These are phyloP conservation scores for Beta corolliflora DNA, from an alignment of 179 eudicot genomes.

Conservation along the genomic window DNA sequence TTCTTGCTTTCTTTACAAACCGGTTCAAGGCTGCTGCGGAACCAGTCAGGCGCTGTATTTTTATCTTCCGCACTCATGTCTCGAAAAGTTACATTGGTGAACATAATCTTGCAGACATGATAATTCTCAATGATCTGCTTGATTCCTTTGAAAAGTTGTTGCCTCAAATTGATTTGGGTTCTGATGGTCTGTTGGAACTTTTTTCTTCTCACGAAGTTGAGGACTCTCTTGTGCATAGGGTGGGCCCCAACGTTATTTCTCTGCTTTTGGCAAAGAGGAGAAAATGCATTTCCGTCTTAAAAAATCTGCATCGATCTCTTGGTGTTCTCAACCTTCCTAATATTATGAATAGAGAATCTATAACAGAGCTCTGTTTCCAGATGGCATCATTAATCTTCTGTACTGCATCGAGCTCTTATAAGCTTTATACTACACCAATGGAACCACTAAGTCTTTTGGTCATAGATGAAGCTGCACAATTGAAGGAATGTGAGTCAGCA, in stretches of 20 bases:
- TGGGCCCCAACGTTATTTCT: neutral
- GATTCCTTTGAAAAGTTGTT: constrained; percentile 40
- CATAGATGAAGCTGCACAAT: constrained; percentile 78
- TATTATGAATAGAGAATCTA: constrained; percentile 12
- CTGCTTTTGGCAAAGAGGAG: constrained; percentile 27
- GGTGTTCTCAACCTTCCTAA: constrained; percentile 37
- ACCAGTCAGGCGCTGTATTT: constrained; percentile 33
- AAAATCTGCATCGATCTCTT: constrained; percentile 42
- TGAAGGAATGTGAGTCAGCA: constrained; percentile 70
- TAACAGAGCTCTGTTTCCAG: constrained; percentile 51
- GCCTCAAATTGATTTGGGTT: constrained; percentile 33
- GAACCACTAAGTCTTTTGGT: constrained; percentile 53
- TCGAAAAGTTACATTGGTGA: constrained; percentile 35
- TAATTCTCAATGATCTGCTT: constrained; percentile 26
- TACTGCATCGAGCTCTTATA: constrained; percentile 59
- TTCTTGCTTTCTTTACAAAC: constrained; percentile 44
- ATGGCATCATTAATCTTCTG: constrained; percentile 63
- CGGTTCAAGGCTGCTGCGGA: constrained; percentile 38
- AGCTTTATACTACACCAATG: constrained; percentile 38
- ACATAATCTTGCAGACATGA: constrained; percentile 25
- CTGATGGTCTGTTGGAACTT: constrained; percentile 39
- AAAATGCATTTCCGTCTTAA: constrained; percentile 40
- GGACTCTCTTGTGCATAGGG: constrained; percentile 22
- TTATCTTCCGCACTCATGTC: constrained; percentile 27
- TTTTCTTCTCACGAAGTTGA: constrained; percentile 30